Evolutionary conservation across 352 stramenopile genomes (phyloP), one percentile per base, ranked within the genome.

Genomic region (Globisporangium viniferum): DNA sequence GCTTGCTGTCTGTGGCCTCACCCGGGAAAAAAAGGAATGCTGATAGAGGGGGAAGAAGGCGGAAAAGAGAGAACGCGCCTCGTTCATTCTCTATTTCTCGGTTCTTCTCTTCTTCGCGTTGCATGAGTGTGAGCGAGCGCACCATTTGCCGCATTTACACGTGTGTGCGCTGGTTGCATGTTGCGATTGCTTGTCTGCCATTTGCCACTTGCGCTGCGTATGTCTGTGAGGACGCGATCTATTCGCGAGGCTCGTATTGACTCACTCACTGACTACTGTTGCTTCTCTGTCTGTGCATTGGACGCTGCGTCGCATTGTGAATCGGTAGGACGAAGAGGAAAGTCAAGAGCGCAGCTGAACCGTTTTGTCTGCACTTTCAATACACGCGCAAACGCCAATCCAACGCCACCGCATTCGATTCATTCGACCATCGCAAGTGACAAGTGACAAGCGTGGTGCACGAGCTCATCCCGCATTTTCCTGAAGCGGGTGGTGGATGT

Each of bases 11-110:
- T 41, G 39, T 41, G 35, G 9, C 36, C 36, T 44, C 10, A 4
- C 10, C 10, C 24, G 48, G 56, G 33, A 58, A 65, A 66, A 62
- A 69, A 69, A 63, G 64, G 64, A 69, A 69, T 69, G 64, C 20
- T 59, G 33, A 36, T 33, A 12, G 20, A 27, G 5, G n/a, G 33
- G 48, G 44, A 48, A 57, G 9, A 33, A 33, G 31, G 31, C 35
- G 35, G 1, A 1, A 9, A 33, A 27, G 18, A 27, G 33, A 51
- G 31, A 14, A 27, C n/a, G 15, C 12, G 15, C 59, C 41, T 14
- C 46, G 15, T 46, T 31, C 15, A 10, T 36, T 39, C 24, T 48
- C 18, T n/a, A 12, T 66, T 20, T 15, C 31, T 33, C 44, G 46
- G 59, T 27, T 27, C 8, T 18, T 41, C 5, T 54, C 14, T 33